Evolutionary conservation across 371 early-diverging fungal genomes (phyloP).

Genomic region (Batrachochytrium dendrobatidis): DNA sequence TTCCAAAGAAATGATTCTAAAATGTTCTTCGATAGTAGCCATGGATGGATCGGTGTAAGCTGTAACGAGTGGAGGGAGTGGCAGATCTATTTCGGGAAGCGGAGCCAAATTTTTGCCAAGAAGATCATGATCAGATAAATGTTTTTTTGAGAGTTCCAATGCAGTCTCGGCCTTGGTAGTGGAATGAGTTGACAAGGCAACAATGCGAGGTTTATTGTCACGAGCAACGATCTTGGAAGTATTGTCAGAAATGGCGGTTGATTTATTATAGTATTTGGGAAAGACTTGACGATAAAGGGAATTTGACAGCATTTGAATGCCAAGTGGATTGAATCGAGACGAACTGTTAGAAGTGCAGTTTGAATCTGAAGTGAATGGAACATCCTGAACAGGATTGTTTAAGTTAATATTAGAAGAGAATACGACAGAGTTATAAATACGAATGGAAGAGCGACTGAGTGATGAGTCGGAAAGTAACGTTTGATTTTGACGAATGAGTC

Average conservation of each 20-base stretch:
- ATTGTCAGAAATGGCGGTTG: slow-evolving; percentile 3
- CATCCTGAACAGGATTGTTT: too few relatives aligned
- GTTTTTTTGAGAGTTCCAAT: slow-evolving; percentile 41
- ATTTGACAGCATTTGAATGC: slow-evolving; percentile 53
- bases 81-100: slow-evolving; percentile 33
- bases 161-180: slow-evolving; percentile 15
- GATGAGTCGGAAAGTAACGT: too few relatives aligned
- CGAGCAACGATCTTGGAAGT: too few relatives aligned
- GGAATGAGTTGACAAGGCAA: too few relatives aligned
- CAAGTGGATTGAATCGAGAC: slow-evolving; percentile 29
- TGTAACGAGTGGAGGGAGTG: slow-evolving; percentile 42
- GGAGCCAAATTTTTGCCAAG: slow-evolving; percentile 55
- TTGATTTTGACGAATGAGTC: too few relatives aligned
- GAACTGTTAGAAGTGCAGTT: too few relatives aligned
- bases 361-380: too few relatives aligned
- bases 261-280: slow-evolving; percentile 6
- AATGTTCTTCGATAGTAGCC: slow-evolving; percentile 71
- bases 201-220: too few relatives aligned
- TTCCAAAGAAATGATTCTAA: slow-evolving; percentile 62
- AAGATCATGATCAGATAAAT: slow-evolving; percentile 56
- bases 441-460: too few relatives aligned
- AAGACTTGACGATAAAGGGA: slow-evolving; percentile 42
- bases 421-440: too few relatives aligned
- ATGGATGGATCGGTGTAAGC: neutral
- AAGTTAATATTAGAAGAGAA: too few relatives aligned